A percentile compares a stretch with the other conserved stretches of the same genome.
Evolutionary conservation across 1,284 basidiomycete genomes (phyloP).

Genomic region (Malassezia cuniculi): DNA sequence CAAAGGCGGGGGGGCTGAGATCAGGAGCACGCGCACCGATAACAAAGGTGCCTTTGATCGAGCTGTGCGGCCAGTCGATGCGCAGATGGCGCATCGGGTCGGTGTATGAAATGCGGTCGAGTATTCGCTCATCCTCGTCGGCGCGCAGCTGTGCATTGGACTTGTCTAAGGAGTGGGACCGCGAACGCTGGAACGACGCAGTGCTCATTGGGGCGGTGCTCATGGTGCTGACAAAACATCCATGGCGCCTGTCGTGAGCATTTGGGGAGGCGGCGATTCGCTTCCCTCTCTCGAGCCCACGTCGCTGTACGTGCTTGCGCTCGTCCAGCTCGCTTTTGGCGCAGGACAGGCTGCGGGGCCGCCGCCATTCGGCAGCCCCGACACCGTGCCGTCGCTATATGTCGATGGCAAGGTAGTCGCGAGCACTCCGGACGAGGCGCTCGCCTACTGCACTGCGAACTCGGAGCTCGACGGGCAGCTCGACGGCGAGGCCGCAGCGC

Average conservation of each 20-base stretch:
- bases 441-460: slow-evolving; percentile 12
- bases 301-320: slow-evolving; percentile 24
- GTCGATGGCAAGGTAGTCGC: slow-evolving; percentile 14
- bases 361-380: slow-evolving; percentile 15
- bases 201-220: neutral
- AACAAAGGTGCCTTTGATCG: slow-evolving; percentile 28
- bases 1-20: slow-evolving; percentile 22
- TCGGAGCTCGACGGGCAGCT: slow-evolving; percentile 15
- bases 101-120: no score
- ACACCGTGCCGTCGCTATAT: slow-evolving; percentile 22
- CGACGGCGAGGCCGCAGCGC: slow-evolving; percentile 2
- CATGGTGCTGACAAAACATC: neutral
- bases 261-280: slow-evolving; percentile 4
- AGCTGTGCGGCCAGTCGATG: slow-evolving; percentile 27
- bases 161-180: no score
- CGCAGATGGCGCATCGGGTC: slow-evolving; percentile 22
- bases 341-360: slow-evolving; percentile 12
- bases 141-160: no score
- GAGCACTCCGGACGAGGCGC: slow-evolving; percentile 15
- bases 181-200: no score
- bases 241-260: slow-evolving; percentile 9
- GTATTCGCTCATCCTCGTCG: no score
- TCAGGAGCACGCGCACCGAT: slow-evolving; percentile 24
- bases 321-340: slow-evolving; percentile 19
- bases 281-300: slow-evolving; percentile 27